Evolutionary conservation across 2,329 filamentous ascomycete species (phyloP), one percentile per base, ranked within the genome.

Genomic region (Talaromyces sp.): DNA sequence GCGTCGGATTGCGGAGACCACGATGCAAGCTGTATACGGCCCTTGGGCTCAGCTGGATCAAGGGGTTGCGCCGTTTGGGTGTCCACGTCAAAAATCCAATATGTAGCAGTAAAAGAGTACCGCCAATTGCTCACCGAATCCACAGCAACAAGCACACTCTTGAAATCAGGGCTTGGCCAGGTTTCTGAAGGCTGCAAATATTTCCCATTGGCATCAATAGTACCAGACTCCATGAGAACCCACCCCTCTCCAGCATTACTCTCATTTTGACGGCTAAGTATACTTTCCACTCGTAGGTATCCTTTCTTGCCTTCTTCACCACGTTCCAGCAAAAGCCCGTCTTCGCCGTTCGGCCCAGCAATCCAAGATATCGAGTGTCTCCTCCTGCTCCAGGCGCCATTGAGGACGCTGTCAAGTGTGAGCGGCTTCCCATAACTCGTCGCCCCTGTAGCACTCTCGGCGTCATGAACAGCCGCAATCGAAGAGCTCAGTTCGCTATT

Each of bases 61-160:
- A 99, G 81, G 0, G 95, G 88, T 77, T 96, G 85, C 1, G 85
- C 90, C 0, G 80, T 85, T 75, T 97, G 93, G 0, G 88, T 89
- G 37, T 86, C 87, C 31, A 99, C 95, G 74, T 99, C 91, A 69
- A 97, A 90, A 66, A 99, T 88, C 87, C 91, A 99, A 80, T 97
- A 99, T 31, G 85, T 83, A 0, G 90, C 94, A 10, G 89, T 93
- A 73, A 87, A 93, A 0, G 94, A 98, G 77, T 98, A 90, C 69
- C 95, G 88, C 90, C 93, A 99, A 71, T 95, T 93, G 71, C 86
- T 87, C 76, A 91, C 79, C 25, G 82, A 75, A 61, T 92, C 82
- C 9, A 92, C 92, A 59, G 88, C 85, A n/a, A 97, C 81, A 61
- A 99, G 84, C 3, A 99, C 92, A 75, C 91, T 94, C 72, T 89